A percentile compares a stretch with the other conserved stretches of the same genome.
Evolutionary conservation across 495 filamentous ascomycete genomes (phyloP).

Genomic region (Astrothelium subdiscretum): DNA sequence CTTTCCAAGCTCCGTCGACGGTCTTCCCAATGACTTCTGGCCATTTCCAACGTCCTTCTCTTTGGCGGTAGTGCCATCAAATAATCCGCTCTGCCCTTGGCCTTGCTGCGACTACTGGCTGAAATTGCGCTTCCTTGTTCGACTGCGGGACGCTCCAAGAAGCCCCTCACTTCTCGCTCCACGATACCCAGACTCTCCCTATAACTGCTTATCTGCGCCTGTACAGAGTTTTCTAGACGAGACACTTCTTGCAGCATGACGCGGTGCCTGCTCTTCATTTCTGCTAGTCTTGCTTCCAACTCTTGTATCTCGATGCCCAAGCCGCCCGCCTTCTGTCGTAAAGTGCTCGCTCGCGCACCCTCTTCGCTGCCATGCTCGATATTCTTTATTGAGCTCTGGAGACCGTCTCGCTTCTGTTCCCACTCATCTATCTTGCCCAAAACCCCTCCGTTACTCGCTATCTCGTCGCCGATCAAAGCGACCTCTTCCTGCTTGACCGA

Average conservation of each 20-base stretch:
- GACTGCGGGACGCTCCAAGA: conserved; percentile 39
- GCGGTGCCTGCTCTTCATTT: conserved; percentile 52
- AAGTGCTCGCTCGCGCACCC: conserved; percentile 15
- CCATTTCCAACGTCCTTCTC: conserved; percentile 66
- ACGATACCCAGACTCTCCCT: conserved; percentile 43
- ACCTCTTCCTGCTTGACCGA: conserved; percentile 62
- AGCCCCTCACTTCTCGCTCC: conserved; percentile 39
- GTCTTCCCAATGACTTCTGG: conserved; percentile 59
- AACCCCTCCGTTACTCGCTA: conserved; percentile 45
- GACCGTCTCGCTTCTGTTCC: conserved; percentile 36
- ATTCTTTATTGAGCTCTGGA: conserved; percentile 37
- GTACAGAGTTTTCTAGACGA: conserved; percentile 50
- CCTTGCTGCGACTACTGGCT: conserved; percentile 17
- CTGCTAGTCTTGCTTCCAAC: conserved; percentile 52
- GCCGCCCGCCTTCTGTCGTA: conserved; percentile 27
- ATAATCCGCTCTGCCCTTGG: conserved; percentile 16
- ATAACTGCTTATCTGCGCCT: conserved; percentile 50
- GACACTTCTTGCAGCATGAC: conserved; percentile 50
- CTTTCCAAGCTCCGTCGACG: conserved; percentile 48
- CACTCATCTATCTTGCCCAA: conserved; percentile 51
- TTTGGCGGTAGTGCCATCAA: conserved; percentile 46
- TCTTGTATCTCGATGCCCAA: conserved; percentile 36
- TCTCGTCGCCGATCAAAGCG: conserved; percentile 44
- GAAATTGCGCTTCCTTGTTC: neutral
- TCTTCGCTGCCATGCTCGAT: conserved; percentile 37